A percentile compares a stretch with the other conserved stretches of the same genome.
phyloP scores from a whole-genome alignment of 2,329 filamentous ascomycete genomes.

The Alternaria arborescens region DNA sequence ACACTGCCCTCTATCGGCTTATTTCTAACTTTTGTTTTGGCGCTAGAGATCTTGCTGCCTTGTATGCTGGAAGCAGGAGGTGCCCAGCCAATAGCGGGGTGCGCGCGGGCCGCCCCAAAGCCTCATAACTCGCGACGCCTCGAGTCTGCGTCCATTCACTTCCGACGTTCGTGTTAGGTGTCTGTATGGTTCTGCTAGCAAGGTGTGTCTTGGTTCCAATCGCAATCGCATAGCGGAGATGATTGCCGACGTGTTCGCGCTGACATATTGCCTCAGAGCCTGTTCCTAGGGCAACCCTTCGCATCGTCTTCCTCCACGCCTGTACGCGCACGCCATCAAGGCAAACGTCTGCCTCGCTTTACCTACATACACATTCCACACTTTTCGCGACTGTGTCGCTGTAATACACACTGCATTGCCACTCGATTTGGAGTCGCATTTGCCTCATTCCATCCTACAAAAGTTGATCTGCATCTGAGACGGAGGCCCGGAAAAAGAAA shows the following conservation, averaged over 20 bases:
- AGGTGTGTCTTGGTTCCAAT: conserved; percentile 19
- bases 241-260: conserved; percentile 14
- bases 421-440: not conserved
- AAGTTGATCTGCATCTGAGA: not conserved
- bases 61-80: not conserved
- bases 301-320: conserved; percentile 17
- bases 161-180: conserved; percentile 20
- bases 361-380: conserved; percentile 2
- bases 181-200: conserved; percentile 17
- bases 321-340: conserved; percentile 17
- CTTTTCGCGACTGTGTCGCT: not conserved
- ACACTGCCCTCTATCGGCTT: no score
- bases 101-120: conserved; percentile 23
- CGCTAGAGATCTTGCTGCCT: not conserved
- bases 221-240: conserved; percentile 16
- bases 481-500: not conserved
- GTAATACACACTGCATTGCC: conserved; percentile 9
- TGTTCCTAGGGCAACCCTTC: conserved; percentile 38
- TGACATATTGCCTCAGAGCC: conserved; percentile 26
- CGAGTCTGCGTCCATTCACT: conserved; percentile 25
- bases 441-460: not conserved
- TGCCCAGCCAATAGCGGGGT: conserved; percentile 16
- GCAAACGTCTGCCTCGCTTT: conserved; percentile 32
- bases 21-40: no score
- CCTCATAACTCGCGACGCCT: conserved; percentile 31